These are phyloP conservation scores for Babesia sp. DNA, from an alignment of 169 alveolate genomes.

Conservation along the genomic window DNA sequence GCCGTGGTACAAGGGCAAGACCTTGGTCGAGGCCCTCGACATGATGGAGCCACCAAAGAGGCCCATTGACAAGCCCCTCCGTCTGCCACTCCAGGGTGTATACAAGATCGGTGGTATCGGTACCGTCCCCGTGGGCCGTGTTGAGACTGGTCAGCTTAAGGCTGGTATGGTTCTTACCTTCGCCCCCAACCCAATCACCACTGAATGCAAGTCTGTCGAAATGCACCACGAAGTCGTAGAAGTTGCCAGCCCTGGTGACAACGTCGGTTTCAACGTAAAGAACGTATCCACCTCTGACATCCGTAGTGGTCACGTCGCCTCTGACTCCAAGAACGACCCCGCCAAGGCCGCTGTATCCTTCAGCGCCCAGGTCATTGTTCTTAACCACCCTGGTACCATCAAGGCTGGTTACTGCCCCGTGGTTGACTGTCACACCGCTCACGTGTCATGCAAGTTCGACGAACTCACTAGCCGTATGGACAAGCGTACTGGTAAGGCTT, in stretches of 20 bases:
- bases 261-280: slow-evolving; percentile 96
- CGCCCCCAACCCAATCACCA: slow-evolving; percentile 94
- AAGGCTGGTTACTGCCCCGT: slow-evolving; percentile 97
- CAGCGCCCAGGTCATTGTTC: slow-evolving; percentile 94
- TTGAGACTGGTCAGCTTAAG: slow-evolving; percentile 95
- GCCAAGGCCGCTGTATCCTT: slow-evolving; percentile 92
- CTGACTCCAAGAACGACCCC: slow-evolving; percentile 96
- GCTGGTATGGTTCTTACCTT: slow-evolving; percentile 83
- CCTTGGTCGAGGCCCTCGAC: slow-evolving; percentile 95
- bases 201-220: slow-evolving; percentile 97
- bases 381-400: slow-evolving; percentile 98
- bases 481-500: slow-evolving; percentile 94
- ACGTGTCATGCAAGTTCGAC: slow-evolving; percentile 96
- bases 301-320: slow-evolving; percentile 94
- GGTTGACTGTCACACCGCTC: slow-evolving; percentile 97
- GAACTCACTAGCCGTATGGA: slow-evolving; percentile 90
- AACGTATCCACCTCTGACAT: slow-evolving; percentile 94
- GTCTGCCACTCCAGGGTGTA: slow-evolving; percentile 96
- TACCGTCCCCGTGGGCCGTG: slow-evolving; percentile 99
- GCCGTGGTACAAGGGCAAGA: slow-evolving; percentile 98
- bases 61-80: slow-evolving; percentile 94
- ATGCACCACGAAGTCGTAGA: slow-evolving; percentile 96
- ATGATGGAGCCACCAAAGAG: slow-evolving; percentile 96
- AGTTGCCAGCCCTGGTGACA: slow-evolving; percentile 98
- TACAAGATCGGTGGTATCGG: slow-evolving; percentile 99